Percentiles rank a stretch among this genome's conserved stretches.
These are phyloP conservation scores for Penicillium manginii DNA, from an alignment of 495 filamentous ascomycete genomes.

Conservation along the genomic window DNA sequence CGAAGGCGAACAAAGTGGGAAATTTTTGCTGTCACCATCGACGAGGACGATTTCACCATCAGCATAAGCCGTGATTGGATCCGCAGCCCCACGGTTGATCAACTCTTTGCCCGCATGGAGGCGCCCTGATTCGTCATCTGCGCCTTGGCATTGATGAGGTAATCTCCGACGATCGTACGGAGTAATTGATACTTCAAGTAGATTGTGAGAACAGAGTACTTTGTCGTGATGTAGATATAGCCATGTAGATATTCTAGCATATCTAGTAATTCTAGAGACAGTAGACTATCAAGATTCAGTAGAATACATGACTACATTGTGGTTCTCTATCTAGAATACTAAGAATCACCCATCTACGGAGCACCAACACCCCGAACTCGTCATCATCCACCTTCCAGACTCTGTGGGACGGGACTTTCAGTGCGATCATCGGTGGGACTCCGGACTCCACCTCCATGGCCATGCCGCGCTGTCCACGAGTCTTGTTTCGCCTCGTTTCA, in stretches of 20 bases:
- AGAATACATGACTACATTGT: too few species aligned
- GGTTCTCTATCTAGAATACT: neutral
- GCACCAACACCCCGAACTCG: neutral
- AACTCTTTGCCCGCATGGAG: conserved; percentile 16
- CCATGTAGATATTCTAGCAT: too few species aligned
- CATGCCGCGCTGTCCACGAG: neutral
- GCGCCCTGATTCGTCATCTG: conserved; percentile 24
- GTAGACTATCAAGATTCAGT: too few species aligned
- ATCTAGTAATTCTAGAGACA: too few species aligned
- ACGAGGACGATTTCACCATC: conserved; percentile 25
- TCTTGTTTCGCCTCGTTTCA: conserved; percentile 6
- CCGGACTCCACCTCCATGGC: conserved; percentile 3
- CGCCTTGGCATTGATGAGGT: conserved; percentile 19
- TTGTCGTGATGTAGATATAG: too few species aligned
- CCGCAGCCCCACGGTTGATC: conserved; percentile 15
- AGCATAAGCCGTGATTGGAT: conserved; percentile 14
- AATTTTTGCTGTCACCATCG: conserved; percentile 22
- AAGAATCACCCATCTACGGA: neutral
- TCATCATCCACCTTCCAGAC: conserved; percentile 6
- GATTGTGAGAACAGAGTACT: too few species aligned
- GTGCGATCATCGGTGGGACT: conserved; percentile 11
- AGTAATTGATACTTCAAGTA: too few species aligned
- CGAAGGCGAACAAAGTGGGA: neutral
- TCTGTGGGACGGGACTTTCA: neutral
- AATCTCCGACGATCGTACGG: conserved; percentile 8